Evolutionary conservation across 257 asterid genomes (phyloP).

Genomic region (Fraxinus americana): DNA sequence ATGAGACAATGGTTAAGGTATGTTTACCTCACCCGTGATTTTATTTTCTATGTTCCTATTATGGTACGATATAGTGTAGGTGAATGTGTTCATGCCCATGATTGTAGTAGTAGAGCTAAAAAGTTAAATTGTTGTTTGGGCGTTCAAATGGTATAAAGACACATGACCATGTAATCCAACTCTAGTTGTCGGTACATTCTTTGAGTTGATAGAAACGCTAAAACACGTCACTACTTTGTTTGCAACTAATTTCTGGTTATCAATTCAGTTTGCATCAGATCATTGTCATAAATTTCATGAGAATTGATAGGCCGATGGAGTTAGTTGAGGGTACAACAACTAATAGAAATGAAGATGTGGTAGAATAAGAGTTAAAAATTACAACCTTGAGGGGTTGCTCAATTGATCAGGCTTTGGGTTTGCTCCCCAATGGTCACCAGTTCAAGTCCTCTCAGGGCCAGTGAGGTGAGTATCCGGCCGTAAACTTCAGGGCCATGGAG

Average conservation of each 20-base stretch:
- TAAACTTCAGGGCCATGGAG: no score
- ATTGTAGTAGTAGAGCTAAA: not conserved
- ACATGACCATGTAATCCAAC: not conserved
- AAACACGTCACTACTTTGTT: not conserved
- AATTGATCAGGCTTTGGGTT: no score
- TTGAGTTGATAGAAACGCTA: not conserved
- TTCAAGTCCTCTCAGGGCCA: no score
- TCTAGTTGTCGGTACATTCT: not conserved
- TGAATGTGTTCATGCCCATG: not conserved
- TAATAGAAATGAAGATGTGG: not conserved
- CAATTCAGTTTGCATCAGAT: not conserved
- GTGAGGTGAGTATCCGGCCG: no score
- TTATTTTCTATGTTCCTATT: not conserved
- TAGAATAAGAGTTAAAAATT: not conserved
- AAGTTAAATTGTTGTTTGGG: slow-evolving; percentile 1
- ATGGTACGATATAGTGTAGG: not conserved
- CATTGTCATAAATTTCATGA: not conserved
- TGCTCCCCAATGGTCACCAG: no score
- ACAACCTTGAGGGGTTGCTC: no score
- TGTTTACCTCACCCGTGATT: slow-evolving; percentile 19
- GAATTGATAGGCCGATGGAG: slow-evolving; percentile 1
- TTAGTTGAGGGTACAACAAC: not conserved
- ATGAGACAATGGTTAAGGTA: slow-evolving; percentile 97
- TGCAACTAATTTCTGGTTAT: not conserved
- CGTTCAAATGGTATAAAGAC: not conserved